A percentile compares a stretch with the other conserved stretches of the same genome.
These are phyloP conservation scores for Cladosporium oxysporum DNA, from an alignment of 2,329 filamentous ascomycete genomes.

Conservation along the genomic window DNA sequence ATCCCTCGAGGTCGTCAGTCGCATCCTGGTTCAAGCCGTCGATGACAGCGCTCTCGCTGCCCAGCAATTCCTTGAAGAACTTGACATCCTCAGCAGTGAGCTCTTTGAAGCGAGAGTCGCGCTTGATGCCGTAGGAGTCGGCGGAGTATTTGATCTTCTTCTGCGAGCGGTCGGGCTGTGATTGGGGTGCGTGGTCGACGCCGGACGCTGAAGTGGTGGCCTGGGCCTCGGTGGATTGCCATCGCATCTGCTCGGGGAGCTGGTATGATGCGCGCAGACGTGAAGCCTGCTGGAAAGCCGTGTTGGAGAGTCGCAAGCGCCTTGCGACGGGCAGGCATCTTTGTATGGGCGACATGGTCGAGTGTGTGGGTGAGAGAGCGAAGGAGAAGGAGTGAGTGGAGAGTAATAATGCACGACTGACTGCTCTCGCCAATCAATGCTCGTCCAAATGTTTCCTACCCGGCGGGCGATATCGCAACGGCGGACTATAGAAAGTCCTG, in stretches of 20 bases:
- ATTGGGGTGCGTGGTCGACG: conserved; percentile 33
- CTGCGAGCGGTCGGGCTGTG: conserved; percentile 29
- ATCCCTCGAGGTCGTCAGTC: conserved; percentile 80
- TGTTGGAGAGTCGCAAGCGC: conserved; percentile 36
- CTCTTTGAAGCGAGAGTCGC: conserved; percentile 72
- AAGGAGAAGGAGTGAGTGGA: background rate
- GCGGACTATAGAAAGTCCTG: conserved; percentile 7
- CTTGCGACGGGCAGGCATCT: conserved; percentile 31
- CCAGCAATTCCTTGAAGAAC: conserved; percentile 79
- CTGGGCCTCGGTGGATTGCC: conserved; percentile 33
- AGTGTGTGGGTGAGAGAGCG: background rate
- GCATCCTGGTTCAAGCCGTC: conserved; percentile 78
- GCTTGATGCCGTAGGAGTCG: conserved; percentile 78
- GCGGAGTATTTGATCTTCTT: conserved; percentile 73
- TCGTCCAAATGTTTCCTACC: conserved; percentile 11
- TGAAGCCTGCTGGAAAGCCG: conserved; percentile 32
- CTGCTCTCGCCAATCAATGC: conserved; percentile 6
- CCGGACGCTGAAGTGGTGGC: conserved; percentile 35
- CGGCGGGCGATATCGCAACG: conserved; percentile 9
- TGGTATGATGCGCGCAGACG: conserved; percentile 29
- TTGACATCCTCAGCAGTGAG: conserved; percentile 77
- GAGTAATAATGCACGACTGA: background rate
- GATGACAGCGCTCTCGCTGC: conserved; percentile 75
- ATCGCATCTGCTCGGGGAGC: conserved; percentile 29
- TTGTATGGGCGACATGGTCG: conserved; percentile 18